These are phyloP conservation scores for Recurvomyces mirabilis DNA, from an alignment of 495 filamentous ascomycete genomes.

Conservation along the genomic window DNA sequence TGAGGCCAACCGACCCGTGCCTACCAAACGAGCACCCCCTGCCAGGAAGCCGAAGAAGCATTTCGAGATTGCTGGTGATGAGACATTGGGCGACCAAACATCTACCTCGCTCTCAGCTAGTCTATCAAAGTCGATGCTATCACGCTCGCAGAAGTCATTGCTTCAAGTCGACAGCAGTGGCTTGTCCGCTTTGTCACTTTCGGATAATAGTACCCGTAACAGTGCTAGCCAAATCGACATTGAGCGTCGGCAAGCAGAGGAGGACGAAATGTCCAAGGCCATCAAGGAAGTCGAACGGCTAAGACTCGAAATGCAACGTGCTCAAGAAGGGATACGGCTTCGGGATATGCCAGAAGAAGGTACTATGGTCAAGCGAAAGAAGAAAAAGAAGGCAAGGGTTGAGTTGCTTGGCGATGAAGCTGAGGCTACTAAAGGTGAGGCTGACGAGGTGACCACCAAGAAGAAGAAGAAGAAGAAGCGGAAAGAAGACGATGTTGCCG, in stretches of 20 bases:
- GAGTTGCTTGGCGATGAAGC: constrained; percentile 5
- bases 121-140: constrained; percentile 19
- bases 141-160: constrained; percentile 43
- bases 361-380: constrained; percentile 67
- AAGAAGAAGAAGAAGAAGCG: constrained; percentile 36
- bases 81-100: constrained; percentile 27
- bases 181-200: constrained; percentile 54
- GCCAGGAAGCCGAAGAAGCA: constrained; percentile 29
- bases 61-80: constrained; percentile 32
- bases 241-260: constrained; percentile 50
- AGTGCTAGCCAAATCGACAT: constrained; percentile 30
- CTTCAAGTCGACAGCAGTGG: constrained; percentile 79
- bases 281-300: constrained; percentile 77
- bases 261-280: constrained; percentile 73
- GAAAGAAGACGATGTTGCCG: constrained; percentile 3
- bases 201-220: constrained; percentile 28
- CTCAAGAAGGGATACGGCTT: constrained; percentile 67
- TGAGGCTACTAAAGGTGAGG: constrained; percentile 7
- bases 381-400: constrained; percentile 41
- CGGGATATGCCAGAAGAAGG: constrained; percentile 59
- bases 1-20: constrained; percentile 4
- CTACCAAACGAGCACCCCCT: constrained; percentile 15
- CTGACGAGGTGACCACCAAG: constrained; percentile 37
- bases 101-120: not conserved
- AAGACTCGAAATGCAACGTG: constrained; percentile 81